These are phyloP conservation scores for Ogataea degrootiae DNA, from an alignment of 805 yeast species.

Conservation along the genomic window DNA sequence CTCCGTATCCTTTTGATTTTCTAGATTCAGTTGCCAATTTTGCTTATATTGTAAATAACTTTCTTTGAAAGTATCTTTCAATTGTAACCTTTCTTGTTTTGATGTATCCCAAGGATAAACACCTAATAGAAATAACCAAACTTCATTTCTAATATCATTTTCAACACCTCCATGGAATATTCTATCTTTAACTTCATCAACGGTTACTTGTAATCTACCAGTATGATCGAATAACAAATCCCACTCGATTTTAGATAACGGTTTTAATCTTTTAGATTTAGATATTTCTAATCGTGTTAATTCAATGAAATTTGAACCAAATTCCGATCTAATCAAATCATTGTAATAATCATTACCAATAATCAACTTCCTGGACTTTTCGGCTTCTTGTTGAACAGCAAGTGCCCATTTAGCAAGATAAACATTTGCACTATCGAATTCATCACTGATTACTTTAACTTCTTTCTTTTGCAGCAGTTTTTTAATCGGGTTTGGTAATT, in stretches of 20 bases:
- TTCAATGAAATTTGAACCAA: constrained; percentile 49
- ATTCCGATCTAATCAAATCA: constrained; percentile 50
- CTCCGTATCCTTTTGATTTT: constrained; percentile 46
- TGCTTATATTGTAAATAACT: constrained; percentile 50
- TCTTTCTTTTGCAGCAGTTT: constrained; percentile 70
- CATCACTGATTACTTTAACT: constrained; percentile 75
- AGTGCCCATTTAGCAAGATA: constrained; percentile 96
- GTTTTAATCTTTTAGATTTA: constrained; percentile 59
- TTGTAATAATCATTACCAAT: constrained; percentile 57
- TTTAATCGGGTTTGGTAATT: constrained; percentile 51
- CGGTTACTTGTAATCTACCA: constrained; percentile 73
- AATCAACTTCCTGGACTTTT: constrained; percentile 47
- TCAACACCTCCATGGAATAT: constrained; percentile 88
- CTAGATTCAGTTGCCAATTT: constrained; percentile 65
- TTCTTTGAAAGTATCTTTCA: constrained; percentile 50
- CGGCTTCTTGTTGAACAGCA: constrained; percentile 89
- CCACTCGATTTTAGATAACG: constrained; percentile 76
- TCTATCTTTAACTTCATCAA: constrained; percentile 70
- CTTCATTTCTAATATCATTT: constrained; percentile 56
- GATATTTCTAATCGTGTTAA: constrained; percentile 57
- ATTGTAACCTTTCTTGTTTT: constrained; percentile 56
- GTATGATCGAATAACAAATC: constrained; percentile 70
- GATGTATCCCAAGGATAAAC: constrained; percentile 90
- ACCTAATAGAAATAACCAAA: constrained; percentile 81
- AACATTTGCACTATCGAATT: constrained; percentile 87